A percentile compares a stretch with the other conserved stretches of the same genome.
These are phyloP conservation scores for Russula compacta DNA, from an alignment of 768 basidiomycete genomes.

Conservation along the genomic window DNA sequence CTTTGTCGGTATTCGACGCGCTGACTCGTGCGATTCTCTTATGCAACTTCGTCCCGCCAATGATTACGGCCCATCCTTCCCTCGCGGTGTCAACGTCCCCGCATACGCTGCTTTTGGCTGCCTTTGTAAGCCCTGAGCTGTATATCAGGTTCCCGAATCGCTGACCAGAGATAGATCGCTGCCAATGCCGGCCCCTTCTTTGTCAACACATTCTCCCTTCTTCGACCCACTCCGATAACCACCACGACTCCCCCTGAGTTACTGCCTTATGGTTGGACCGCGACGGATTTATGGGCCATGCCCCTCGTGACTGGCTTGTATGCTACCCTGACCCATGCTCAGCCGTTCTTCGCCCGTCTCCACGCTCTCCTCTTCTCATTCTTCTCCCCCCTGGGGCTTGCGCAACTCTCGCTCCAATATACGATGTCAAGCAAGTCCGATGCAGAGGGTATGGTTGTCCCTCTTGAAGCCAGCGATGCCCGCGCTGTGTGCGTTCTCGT, in stretches of 20 bases:
- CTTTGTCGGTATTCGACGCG: conserved; percentile 12
- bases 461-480: conserved; percentile 11
- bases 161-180: conserved; percentile 13
- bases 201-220: conserved; percentile 62
- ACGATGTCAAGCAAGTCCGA: neutral
- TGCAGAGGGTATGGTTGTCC: neutral
- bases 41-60: conserved; percentile 15
- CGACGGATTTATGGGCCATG: conserved; percentile 78
- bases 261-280: conserved; percentile 75
- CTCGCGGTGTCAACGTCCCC: conserved; percentile 14
- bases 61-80: conserved; percentile 17
- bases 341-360: conserved; percentile 49
- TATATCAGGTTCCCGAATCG: neutral
- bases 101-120: conserved; percentile 14
- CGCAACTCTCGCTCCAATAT: neutral
- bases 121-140: conserved; percentile 9
- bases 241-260: conserved; percentile 77
- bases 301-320: conserved; percentile 69
- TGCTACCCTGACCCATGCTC: conserved; percentile 75
- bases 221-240: conserved; percentile 58
- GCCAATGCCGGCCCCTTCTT: conserved; percentile 63
- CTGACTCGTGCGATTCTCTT: conserved; percentile 19
- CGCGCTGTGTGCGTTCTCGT: conserved; percentile 17
- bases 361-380: conserved; percentile 15
- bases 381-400: conserved; percentile 14